Conservation (phyloP, 2,329 filamentous ascomycete genomes). For the Diaporthe capsici region DNA sequence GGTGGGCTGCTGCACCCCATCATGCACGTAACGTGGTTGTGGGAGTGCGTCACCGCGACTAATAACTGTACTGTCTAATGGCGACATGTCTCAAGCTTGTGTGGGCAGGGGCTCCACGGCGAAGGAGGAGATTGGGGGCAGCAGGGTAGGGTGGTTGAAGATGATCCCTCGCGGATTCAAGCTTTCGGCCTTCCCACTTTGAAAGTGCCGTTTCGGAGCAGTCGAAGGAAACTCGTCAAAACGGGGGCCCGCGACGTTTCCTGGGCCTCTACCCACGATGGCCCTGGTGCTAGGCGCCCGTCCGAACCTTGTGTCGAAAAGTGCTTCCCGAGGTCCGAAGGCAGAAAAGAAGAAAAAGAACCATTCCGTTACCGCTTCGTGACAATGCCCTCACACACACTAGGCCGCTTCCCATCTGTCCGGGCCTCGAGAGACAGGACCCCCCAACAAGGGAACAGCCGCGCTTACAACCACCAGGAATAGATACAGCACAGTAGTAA, state of each 20-base stretch:
- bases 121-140: background rate
- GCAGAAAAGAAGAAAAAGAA: background rate
- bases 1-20: constrained; percentile 21
- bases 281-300: constrained; percentile 9
- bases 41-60: background rate
- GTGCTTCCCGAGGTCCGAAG: constrained; percentile 18
- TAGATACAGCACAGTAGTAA: background rate
- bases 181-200: constrained; percentile 17
- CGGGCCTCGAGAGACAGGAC: constrained; percentile 4
- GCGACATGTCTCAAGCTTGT: constrained; percentile 23
- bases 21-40: constrained; percentile 32
- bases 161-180: background rate
- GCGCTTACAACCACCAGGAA: constrained; percentile 19
- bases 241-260: background rate
- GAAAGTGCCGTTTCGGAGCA: constrained; percentile 8
- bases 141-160: background rate
- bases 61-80: background rate
- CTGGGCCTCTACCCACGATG: background rate
- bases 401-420: constrained; percentile 2
- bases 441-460: constrained; percentile 12
- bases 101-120: constrained; percentile 6
- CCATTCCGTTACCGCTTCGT: background rate
- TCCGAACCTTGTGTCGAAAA: background rate
- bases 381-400: constrained; percentile 5
- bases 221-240: background rate